These are phyloP conservation scores for Coniochaeta sp. DNA, from an alignment of 2,329 filamentous ascomycete genomes.

Conservation along the genomic window DNA sequence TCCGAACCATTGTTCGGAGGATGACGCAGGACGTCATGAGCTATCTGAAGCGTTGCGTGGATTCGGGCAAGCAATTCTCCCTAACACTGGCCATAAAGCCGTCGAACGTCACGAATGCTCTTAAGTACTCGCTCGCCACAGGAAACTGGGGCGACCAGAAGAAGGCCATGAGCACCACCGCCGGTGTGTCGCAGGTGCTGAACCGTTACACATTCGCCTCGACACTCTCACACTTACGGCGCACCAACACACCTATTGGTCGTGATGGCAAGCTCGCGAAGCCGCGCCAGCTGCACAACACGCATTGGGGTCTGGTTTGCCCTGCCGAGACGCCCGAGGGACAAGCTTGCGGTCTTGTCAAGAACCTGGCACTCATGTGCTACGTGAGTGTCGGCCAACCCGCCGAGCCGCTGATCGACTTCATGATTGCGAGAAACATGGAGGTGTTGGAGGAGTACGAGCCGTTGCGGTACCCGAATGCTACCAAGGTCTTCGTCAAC, in stretches of 20 bases:
- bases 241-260: constrained; percentile 96
- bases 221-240: constrained; percentile 89
- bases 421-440: constrained; percentile 94
- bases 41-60: constrained; percentile 87
- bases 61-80: constrained; percentile 83
- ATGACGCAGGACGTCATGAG: constrained; percentile 86
- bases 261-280: constrained; percentile 98
- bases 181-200: constrained; percentile 94
- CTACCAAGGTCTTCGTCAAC: constrained; percentile 97
- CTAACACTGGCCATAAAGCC: constrained; percentile 86
- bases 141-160: constrained; percentile 99
- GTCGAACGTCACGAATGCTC: constrained; percentile 81
- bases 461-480: constrained; percentile 74
- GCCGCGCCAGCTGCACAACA: constrained; percentile 95
- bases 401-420: constrained; percentile 83
- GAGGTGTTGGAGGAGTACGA: constrained; percentile 95
- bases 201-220: constrained; percentile 98
- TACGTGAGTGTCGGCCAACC: constrained; percentile 95
- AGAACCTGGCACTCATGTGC: constrained; percentile 96
- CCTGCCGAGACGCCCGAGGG: constrained; percentile 97
- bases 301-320: constrained; percentile 96
- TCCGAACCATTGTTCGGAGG: constrained; percentile 84
- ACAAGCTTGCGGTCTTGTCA: constrained; percentile 95
- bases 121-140: constrained; percentile 95
- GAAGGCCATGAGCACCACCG: constrained; percentile 90